phyloP scores from a whole-genome alignment of 371 early-diverging fungal species.

The Mucor indicus region DNA sequence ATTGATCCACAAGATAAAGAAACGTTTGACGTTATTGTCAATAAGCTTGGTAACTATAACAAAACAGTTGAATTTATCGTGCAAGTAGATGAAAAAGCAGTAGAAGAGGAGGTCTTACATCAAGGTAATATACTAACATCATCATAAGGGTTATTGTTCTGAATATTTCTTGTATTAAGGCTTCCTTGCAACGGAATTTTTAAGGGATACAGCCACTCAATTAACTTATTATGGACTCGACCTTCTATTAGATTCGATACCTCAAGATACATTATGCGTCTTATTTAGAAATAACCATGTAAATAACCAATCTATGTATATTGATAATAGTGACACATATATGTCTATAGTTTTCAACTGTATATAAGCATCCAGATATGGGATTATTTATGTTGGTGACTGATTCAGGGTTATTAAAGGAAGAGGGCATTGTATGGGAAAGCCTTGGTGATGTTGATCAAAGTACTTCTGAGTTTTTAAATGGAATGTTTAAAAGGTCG shows the following conservation, averaged over 20 bases:
- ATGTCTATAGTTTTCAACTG: conserved; percentile 66
- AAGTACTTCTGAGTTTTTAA: conserved; percentile 61
- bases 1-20: conserved; percentile 66
- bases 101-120: conserved; percentile 29
- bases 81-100: conserved; percentile 47
- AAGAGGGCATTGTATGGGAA: conserved; percentile 74
- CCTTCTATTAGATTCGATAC: conserved; percentile 59
- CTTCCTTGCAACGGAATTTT: conserved; percentile 60
- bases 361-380: conserved; percentile 64
- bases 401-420: conserved; percentile 76
- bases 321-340: background rate
- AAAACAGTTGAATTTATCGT: conserved; percentile 77
- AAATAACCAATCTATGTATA: conserved; percentile 9
- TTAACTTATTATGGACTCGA: conserved; percentile 80
- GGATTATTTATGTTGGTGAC: conserved; percentile 82
- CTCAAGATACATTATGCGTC: conserved; percentile 63
- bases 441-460: conserved; percentile 69
- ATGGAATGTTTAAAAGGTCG: conserved; percentile 54
- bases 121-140: too few relatives aligned
- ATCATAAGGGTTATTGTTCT: too few relatives aligned
- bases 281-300: conserved; percentile 93
- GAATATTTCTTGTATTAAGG: conserved; percentile 22
- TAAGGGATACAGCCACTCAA: conserved; percentile 77
- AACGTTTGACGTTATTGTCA: conserved; percentile 54
- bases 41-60: conserved; percentile 68